Evolutionary conservation across 2,329 filamentous ascomycete genomes (phyloP).

Genomic region (Cercospora zeina): DNA sequence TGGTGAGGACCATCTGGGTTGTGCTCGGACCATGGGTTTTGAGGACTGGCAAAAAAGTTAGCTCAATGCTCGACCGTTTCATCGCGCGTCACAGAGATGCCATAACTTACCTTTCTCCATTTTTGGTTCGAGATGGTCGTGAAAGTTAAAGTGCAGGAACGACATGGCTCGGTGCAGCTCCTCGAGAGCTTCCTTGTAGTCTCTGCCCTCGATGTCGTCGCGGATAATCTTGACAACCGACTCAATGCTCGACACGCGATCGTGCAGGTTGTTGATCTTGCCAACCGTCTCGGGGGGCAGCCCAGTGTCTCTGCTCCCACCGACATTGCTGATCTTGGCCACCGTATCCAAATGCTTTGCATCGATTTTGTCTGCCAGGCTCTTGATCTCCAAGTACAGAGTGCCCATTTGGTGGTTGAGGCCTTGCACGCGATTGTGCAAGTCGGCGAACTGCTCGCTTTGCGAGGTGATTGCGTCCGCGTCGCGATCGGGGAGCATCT

Average conservation of each 20-base stretch:
- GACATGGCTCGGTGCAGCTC: slow-evolving; percentile 56
- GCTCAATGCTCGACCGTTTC: slow-evolving; percentile 3
- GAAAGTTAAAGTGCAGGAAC: slow-evolving; percentile 47
- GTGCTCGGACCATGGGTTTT: slow-evolving; percentile 55
- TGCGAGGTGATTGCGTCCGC: slow-evolving; percentile 46
- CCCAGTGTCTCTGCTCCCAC: slow-evolving; percentile 45
- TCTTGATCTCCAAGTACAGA: slow-evolving; percentile 60
- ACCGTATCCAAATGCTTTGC: slow-evolving; percentile 58
- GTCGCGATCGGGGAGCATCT: slow-evolving; percentile 42
- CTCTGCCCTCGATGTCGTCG: slow-evolving; percentile 57
- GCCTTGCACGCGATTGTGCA: slow-evolving; percentile 78
- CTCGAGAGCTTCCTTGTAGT: slow-evolving; percentile 57
- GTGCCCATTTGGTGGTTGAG: slow-evolving; percentile 68
- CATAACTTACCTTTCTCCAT: slow-evolving; percentile 11
- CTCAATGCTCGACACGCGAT: slow-evolving; percentile 48
- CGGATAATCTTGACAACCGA: slow-evolving; percentile 53
- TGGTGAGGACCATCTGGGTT: slow-evolving; percentile 65
- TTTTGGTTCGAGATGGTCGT: slow-evolving; percentile 54
- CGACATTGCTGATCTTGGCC: slow-evolving; percentile 51
- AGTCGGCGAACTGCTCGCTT: slow-evolving; percentile 71
- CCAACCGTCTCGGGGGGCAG: slow-evolving; percentile 28
- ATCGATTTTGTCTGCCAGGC: slow-evolving; percentile 55
- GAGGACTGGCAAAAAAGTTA: slow-evolving; percentile 19
- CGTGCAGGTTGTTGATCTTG: slow-evolving; percentile 27
- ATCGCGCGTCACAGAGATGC: not conserved